Evolutionary conservation across 345 rosid species (phyloP).

Genomic region (Linum trigynum): DNA sequence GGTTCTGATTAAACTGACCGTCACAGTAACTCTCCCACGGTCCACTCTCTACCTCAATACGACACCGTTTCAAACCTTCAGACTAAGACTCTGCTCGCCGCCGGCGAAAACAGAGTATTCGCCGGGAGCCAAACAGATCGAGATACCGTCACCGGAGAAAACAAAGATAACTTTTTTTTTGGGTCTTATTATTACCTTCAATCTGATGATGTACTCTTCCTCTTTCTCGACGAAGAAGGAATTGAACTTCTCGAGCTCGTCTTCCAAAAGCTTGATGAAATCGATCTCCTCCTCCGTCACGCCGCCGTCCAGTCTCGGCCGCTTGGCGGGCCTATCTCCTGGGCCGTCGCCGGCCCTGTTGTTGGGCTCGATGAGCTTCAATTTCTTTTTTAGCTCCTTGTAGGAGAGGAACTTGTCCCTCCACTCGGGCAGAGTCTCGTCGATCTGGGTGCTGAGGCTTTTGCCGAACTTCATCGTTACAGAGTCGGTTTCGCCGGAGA

Average conservation of each 20-base stretch:
- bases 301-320: constrained; percentile 32
- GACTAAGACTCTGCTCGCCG: background rate
- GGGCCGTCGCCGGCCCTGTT: constrained; percentile 5
- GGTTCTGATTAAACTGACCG: constrained; percentile 8
- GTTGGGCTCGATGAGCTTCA: constrained; percentile 56
- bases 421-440: constrained; percentile 91
- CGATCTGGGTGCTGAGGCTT: constrained; percentile 92
- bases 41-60: background rate
- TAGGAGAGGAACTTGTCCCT: constrained; percentile 88
- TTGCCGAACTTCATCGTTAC: constrained; percentile 76
- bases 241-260: constrained; percentile 87
- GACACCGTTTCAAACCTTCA: constrained; percentile 9
- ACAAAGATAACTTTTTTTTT: background rate
- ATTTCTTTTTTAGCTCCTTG: constrained; percentile 82
- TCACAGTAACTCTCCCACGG: background rate
- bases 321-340: constrained; percentile 46
- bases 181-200: constrained; percentile 44
- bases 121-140: constrained; percentile 9
- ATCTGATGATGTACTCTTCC: constrained; percentile 87
- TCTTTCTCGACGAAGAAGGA: constrained; percentile 83
- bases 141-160: too few relatives aligned
- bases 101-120: background rate
- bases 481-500: constrained; percentile 6
- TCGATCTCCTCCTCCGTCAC: constrained; percentile 64
- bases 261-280: constrained; percentile 61